Percentiles rank a stretch among this genome's conserved stretches.
Conservation (phyloP, 345 rosid species). For the Gossypium arboreum region DNA sequence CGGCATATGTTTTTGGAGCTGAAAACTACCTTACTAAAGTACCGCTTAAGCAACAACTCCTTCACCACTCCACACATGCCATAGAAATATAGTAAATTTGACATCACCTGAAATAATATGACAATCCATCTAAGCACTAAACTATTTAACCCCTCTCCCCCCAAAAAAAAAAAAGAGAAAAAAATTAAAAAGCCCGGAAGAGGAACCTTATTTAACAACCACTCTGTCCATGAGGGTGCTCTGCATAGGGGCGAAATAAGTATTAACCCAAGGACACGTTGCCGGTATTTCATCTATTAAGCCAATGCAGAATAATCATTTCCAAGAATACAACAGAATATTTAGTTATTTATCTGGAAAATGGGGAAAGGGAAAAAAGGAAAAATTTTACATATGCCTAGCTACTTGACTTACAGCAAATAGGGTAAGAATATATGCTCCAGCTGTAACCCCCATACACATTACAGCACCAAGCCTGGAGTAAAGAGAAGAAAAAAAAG, state of each 20-base stretch:
- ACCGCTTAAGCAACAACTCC: conserved; percentile 79
- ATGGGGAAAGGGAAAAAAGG: background rate
- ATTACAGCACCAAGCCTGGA: conserved; percentile 86
- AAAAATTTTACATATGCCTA: background rate
- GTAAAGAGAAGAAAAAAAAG: background rate
- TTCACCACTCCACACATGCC: conserved; percentile 95
- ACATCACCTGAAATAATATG: conserved; percentile 55
- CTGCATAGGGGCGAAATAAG: conserved; percentile 93
- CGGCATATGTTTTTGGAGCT: conserved; percentile 12
- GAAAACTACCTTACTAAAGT: conserved; percentile 78
- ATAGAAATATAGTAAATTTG: conserved; percentile 77
- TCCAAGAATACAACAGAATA: background rate
- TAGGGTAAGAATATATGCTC: conserved; percentile 87
- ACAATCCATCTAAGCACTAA: conserved; percentile 14
- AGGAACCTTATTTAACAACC: conserved; percentile 81
- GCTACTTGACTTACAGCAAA: conserved; percentile 70
- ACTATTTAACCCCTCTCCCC: background rate
- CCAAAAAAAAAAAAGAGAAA: background rate
- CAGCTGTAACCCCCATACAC: conserved; percentile 99
- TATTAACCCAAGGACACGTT: conserved; percentile 83
- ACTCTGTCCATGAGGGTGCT: conserved; percentile 94
- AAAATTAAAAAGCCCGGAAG: conserved; percentile 21
- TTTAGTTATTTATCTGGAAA: background rate
- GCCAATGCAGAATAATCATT: conserved; percentile 11
- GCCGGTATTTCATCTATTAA: conserved; percentile 81